Evolutionary conservation across 2,329 filamentous ascomycete species (phyloP).

Genomic region (Colletotrichum australisinense): DNA sequence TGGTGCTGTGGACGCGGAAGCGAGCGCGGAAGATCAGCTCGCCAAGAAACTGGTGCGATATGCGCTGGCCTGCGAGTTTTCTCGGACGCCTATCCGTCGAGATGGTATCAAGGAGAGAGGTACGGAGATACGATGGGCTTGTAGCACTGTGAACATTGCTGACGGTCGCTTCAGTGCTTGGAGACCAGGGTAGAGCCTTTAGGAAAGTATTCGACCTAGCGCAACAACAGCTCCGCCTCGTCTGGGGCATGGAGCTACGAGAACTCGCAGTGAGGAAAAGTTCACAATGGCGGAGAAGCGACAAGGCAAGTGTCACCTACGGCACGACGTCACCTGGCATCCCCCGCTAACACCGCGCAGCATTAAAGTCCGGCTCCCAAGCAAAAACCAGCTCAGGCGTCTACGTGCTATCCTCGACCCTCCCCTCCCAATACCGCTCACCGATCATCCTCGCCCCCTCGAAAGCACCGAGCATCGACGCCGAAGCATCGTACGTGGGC

Average conservation of each 20-base stretch:
- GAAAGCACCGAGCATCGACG: constrained; percentile 70
- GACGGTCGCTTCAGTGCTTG: constrained; percentile 69
- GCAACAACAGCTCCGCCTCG: constrained; percentile 74
- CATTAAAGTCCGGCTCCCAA: constrained; percentile 58
- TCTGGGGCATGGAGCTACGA: constrained; percentile 93
- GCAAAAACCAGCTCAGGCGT: constrained; percentile 71
- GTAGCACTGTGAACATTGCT: not conserved
- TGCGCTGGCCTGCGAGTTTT: constrained; percentile 74
- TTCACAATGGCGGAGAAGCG: constrained; percentile 81
- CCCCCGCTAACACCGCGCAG: constrained; percentile 37
- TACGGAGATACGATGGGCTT: constrained; percentile 42
- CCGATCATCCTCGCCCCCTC: constrained; percentile 76
- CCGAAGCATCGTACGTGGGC: constrained; percentile 83
- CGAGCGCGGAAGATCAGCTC: constrained; percentile 61
- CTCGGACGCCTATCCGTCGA: constrained; percentile 68
- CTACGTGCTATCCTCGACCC: constrained; percentile 81
- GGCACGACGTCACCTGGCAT: not conserved
- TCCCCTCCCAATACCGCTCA: constrained; percentile 76
- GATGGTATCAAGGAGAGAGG: constrained; percentile 74
- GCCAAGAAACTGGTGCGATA: constrained; percentile 77
- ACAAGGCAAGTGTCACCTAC: constrained; percentile 66
- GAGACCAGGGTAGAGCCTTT: constrained; percentile 76
- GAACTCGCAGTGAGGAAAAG: constrained; percentile 88
- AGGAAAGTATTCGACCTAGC: constrained; percentile 81
- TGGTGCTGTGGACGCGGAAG: constrained; percentile 46